These are phyloP conservation scores for Zychaea mexicana DNA, from an alignment of 371 early-diverging fungal species.

Conservation along the genomic window DNA sequence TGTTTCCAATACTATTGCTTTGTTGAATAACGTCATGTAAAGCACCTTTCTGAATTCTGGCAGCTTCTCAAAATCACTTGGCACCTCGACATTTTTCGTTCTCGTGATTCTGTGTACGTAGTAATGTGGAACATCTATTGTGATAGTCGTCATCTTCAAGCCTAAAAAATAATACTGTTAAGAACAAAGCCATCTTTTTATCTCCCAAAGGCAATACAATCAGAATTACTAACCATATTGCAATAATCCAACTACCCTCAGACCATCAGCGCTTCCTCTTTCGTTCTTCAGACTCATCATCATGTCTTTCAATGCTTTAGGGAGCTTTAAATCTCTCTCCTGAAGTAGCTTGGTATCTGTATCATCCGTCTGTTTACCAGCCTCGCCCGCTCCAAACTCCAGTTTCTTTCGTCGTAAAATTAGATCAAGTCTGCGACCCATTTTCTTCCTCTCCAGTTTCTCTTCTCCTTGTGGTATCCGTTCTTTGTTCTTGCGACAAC, in stretches of 20 bases:
- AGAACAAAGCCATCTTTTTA: too few relatives aligned
- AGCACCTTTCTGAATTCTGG: not conserved
- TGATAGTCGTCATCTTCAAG: conserved; percentile 2
- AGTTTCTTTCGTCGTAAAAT: conserved; percentile 1
- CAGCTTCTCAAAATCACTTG: not conserved
- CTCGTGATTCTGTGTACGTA: not conserved
- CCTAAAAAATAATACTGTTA: not conserved
- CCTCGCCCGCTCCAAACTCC: conserved; percentile 3
- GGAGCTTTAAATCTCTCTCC: conserved; percentile 1
- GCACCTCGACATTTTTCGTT: not conserved
- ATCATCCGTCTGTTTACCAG: conserved; percentile 1
- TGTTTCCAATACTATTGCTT: not conserved
- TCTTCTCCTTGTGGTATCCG: not conserved
- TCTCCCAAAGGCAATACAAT: too few relatives aligned
- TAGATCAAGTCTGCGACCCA: not conserved
- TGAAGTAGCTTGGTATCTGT: not conserved
- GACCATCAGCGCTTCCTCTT: not conserved
- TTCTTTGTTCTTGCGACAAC: not conserved
- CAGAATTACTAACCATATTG: conserved; percentile 1
- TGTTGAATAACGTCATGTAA: not conserved
- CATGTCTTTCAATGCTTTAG: conserved; percentile 9
- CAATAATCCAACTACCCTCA: not conserved
- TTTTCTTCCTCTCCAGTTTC: not conserved
- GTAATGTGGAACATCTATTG: not conserved
- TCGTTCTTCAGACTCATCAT: not conserved